Evolutionary conservation across 1,284 basidiomycete genomes (phyloP).

Genomic region (Limonomyces culmigenus): DNA sequence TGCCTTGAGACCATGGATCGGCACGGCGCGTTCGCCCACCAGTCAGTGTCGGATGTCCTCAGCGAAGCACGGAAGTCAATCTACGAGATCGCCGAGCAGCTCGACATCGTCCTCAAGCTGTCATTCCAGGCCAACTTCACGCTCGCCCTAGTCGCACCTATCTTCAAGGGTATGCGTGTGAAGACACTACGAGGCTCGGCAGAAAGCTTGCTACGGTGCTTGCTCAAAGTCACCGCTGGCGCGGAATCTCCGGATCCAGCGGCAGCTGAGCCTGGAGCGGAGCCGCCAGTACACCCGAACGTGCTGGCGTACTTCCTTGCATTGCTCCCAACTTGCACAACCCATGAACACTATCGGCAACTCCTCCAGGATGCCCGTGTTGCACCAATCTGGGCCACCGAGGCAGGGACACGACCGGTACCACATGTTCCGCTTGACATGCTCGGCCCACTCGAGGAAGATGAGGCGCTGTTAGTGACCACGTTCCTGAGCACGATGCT

Average conservation of each 20-base stretch:
- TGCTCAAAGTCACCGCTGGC: conserved; percentile 38
- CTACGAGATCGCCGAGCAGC: conserved; percentile 52
- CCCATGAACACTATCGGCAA: conserved; percentile 31
- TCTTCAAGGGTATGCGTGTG: conserved; percentile 76
- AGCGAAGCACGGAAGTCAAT: conserved; percentile 48
- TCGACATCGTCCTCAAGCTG: conserved; percentile 59
- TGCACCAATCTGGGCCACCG: conserved; percentile 29
- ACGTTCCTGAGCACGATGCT: conserved; percentile 70
- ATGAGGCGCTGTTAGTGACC: conserved; percentile 53
- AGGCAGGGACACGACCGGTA: conserved; percentile 27
- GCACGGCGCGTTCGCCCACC: conserved; percentile 36
- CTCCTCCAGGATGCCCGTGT: conserved; percentile 48
- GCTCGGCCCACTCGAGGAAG: conserved; percentile 48
- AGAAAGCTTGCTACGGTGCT: conserved; percentile 34
- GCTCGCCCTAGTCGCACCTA: conserved; percentile 64
- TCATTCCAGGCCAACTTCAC: conserved; percentile 71
- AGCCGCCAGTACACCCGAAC: conserved; percentile 32
- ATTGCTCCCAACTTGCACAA: conserved; percentile 54
- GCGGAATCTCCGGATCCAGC: no score
- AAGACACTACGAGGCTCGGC: conserved; percentile 43
- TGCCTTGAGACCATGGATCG: conserved; percentile 52
- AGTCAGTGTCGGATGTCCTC: conserved; percentile 39
- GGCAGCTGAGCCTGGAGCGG: conserved; percentile 20
- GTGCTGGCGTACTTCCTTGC: conserved; percentile 72
- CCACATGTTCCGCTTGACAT: conserved; percentile 38